phyloP scores from a whole-genome alignment of 768 basidiomycete genomes.

The Russula dissimulans region DNA sequence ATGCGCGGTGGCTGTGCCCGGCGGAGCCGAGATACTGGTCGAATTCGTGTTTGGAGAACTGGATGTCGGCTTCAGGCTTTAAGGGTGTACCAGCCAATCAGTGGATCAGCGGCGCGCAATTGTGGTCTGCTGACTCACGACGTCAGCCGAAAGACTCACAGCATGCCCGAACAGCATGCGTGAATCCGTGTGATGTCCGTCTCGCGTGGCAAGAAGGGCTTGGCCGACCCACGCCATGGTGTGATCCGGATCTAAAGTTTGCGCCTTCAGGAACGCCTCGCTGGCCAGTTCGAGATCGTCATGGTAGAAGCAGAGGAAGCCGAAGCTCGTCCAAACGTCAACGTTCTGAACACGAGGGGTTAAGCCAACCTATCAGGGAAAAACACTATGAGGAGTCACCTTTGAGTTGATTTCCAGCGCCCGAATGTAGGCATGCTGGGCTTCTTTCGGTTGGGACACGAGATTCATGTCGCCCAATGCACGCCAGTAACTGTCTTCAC shows the following conservation, averaged over 20 bases:
- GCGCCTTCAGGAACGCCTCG: conserved; percentile 79
- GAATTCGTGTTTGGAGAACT: conserved; percentile 59
- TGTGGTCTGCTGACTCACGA: conserved; percentile 36
- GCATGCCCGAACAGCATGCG: conserved; percentile 67
- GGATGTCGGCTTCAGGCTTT: conserved; percentile 76
- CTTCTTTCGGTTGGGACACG: conserved; percentile 51
- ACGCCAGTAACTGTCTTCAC: conserved; percentile 71
- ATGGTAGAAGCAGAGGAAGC: conserved; percentile 75
- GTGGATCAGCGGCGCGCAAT: neutral
- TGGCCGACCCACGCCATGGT: conserved; percentile 88
- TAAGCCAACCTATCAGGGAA: conserved; percentile 2
- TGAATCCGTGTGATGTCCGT: conserved; percentile 53
- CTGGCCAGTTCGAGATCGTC: conserved; percentile 75
- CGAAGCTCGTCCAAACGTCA: conserved; percentile 77
- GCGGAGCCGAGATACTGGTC: conserved; percentile 24
- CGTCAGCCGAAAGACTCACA: conserved; percentile 43
- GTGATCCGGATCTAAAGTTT: conserved; percentile 87
- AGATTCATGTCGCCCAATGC: conserved; percentile 72
- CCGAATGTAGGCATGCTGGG: conserved; percentile 89
- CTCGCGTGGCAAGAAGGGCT: conserved; percentile 54
- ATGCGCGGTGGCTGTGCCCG: conserved; percentile 19
- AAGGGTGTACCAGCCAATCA: conserved; percentile 13
- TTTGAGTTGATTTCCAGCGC: conserved; percentile 82
- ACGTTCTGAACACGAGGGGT: conserved; percentile 42
- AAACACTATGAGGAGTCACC: conserved; percentile 32